A percentile compares a stretch with the other conserved stretches of the same genome.
Conservation (phyloP, 768 basidiomycete genomes). For the Suillus spraguei region DNA sequence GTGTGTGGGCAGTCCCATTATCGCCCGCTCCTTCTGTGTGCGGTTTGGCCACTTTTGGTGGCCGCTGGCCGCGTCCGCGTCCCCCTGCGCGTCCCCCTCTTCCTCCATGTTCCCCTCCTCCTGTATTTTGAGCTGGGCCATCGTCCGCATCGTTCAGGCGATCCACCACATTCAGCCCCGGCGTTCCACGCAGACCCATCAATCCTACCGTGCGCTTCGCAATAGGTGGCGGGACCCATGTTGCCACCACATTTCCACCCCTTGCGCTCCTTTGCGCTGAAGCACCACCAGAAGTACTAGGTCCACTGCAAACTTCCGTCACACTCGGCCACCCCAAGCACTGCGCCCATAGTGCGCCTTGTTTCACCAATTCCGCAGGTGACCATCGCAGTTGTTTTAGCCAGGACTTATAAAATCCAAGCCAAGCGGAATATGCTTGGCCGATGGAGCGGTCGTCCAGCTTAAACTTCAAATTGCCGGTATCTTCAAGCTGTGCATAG, state of each 20-base stretch:
- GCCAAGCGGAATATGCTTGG: conserved; percentile 54
- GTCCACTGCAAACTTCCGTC: neutral
- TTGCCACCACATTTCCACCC: neutral
- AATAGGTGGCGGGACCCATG: conserved; percentile 33
- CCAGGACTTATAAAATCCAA: conserved; percentile 58
- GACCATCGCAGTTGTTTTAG: conserved; percentile 41
- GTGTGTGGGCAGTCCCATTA: neutral
- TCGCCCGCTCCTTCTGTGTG: neutral
- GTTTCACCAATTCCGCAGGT: conserved; percentile 40
- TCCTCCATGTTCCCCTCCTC: neutral
- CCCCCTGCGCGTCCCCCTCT: neutral
- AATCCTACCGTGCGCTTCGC: conserved; percentile 47
- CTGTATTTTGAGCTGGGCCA: neutral
- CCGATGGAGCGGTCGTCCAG: conserved; percentile 45
- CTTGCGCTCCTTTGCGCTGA: neutral
- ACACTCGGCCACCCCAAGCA: conserved; percentile 6
- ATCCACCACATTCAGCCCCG: conserved; percentile 9
- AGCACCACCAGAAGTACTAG: neutral
- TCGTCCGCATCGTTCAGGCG: conserved; percentile 1
- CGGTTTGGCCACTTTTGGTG: neutral
- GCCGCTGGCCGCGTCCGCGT: neutral
- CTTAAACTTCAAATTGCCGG: conserved; percentile 23
- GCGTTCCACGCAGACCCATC: conserved; percentile 47
- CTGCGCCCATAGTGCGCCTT: conserved; percentile 23
- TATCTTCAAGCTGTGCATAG: conserved; percentile 26